Evolutionary conservation across 2,329 filamentous ascomycete species (phyloP).

Genomic region (Coleophoma crateriformis): DNA sequence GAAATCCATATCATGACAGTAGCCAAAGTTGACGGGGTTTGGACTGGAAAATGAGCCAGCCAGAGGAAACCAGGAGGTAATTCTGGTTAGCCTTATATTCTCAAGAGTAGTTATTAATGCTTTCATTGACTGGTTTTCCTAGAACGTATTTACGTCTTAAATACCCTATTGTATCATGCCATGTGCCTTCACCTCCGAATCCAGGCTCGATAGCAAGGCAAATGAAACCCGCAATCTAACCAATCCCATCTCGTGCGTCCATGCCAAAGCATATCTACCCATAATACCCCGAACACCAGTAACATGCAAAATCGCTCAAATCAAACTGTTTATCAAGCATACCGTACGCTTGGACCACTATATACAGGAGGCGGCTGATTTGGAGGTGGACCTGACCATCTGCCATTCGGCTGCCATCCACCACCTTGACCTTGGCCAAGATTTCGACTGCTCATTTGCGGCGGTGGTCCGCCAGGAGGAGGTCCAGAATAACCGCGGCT

Average conservation of each 20-base stretch:
- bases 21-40: background rate
- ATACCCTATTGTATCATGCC: too few species aligned
- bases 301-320: background rate
- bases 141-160: too few species aligned
- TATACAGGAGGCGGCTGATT: background rate
- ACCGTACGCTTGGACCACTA: slow-evolving; percentile 12
- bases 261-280: background rate
- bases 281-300: background rate
- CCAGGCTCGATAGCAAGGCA: too few species aligned
- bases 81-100: too few species aligned
- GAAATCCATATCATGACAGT: background rate
- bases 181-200: too few species aligned
- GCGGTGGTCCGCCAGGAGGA: background rate
- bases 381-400: slow-evolving; percentile 6
- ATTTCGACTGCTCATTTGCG: background rate
- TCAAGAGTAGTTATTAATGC: too few species aligned
- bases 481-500: background rate
- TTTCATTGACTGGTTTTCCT: too few species aligned
- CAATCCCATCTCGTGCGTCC: too few species aligned
- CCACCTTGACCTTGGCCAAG: background rate
- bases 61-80: too few species aligned
- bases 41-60: background rate
- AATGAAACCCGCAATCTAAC: too few species aligned
- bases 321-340: slow-evolving; percentile 6
- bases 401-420: slow-evolving; percentile 10